These are phyloP conservation scores for Fomitopsis palustris DNA, from an alignment of 1,284 basidiomycete genomes.

Conservation along the genomic window DNA sequence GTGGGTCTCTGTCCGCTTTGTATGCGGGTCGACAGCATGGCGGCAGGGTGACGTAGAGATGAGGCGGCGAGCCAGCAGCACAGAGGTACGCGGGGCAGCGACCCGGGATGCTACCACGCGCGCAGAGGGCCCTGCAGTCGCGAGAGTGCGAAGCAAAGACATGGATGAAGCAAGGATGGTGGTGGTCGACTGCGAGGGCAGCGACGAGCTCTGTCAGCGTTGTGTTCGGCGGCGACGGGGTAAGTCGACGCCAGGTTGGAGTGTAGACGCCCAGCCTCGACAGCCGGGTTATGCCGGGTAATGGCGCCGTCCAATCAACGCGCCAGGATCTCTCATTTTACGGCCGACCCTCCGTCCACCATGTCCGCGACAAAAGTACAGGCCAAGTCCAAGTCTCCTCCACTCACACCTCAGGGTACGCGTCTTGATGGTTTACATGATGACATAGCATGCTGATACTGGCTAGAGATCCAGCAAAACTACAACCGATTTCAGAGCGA, in stretches of 20 bases:
- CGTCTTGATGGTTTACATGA: constrained; percentile 3
- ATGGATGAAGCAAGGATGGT: constrained; percentile 27
- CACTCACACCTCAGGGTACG: constrained; percentile 69
- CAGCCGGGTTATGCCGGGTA: constrained; percentile 27
- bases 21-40: constrained; percentile 12
- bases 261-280: constrained; percentile 30
- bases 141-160: constrained; percentile 38
- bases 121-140: constrained; percentile 20
- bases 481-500: constrained; percentile 79
- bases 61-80: constrained; percentile 44
- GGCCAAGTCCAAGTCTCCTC: constrained; percentile 42
- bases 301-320: constrained; percentile 48
- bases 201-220: constrained; percentile 15
- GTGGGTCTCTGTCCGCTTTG: constrained; percentile 7
- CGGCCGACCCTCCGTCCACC: constrained; percentile 13
- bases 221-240: constrained; percentile 22
- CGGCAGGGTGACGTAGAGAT: constrained; percentile 31
- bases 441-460: constrained; percentile 25
- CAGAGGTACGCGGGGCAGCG: constrained; percentile 27
- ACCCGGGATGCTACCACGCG: constrained; percentile 29
- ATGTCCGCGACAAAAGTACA: constrained; percentile 52
- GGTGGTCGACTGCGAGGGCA: constrained; percentile 17
- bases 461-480: constrained; percentile 77
- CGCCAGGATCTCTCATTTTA: constrained; percentile 27
- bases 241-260: constrained; percentile 19